Evolutionary conservation across 1,284 basidiomycete genomes (phyloP).

Genomic region (Stereum hirsutum): DNA sequence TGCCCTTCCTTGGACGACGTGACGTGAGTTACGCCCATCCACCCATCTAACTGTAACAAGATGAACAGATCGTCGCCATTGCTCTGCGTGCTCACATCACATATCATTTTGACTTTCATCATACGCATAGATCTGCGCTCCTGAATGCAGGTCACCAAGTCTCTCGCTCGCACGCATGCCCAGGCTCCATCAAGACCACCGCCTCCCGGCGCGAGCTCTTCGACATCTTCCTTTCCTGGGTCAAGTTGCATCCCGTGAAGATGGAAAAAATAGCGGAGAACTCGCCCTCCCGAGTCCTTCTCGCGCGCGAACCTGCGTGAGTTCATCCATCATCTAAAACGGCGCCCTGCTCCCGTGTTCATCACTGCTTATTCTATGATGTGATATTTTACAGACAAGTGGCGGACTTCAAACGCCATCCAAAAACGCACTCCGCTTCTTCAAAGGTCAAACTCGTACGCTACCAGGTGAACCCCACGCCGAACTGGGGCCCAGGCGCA

Average conservation of each 20-base stretch:
- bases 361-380: not conserved
- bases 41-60: not conserved
- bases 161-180: constrained; percentile 83
- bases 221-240: constrained; percentile 81
- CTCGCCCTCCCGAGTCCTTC: constrained; percentile 58
- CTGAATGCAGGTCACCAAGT: constrained; percentile 80
- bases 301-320: constrained; percentile 61
- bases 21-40: constrained; percentile 43
- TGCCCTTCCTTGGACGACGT: constrained; percentile 72
- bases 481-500: constrained; percentile 88
- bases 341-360: not conserved
- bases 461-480: constrained; percentile 87
- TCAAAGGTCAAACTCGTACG: constrained; percentile 72
- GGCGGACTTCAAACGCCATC: constrained; percentile 71
- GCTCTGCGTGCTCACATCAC: no score
- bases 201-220: constrained; percentile 69
- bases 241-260: constrained; percentile 76
- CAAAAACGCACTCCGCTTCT: constrained; percentile 47
- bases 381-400: constrained; percentile 34
- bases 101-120: constrained; percentile 2
- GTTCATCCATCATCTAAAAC: constrained; percentile 16
- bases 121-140: constrained; percentile 62
- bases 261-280: constrained; percentile 69
- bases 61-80: no score
- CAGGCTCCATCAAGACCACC: constrained; percentile 89